Base-by-base conservation (phyloP, 805 yeast genomes). In the Barnettozyma californica region DNA sequence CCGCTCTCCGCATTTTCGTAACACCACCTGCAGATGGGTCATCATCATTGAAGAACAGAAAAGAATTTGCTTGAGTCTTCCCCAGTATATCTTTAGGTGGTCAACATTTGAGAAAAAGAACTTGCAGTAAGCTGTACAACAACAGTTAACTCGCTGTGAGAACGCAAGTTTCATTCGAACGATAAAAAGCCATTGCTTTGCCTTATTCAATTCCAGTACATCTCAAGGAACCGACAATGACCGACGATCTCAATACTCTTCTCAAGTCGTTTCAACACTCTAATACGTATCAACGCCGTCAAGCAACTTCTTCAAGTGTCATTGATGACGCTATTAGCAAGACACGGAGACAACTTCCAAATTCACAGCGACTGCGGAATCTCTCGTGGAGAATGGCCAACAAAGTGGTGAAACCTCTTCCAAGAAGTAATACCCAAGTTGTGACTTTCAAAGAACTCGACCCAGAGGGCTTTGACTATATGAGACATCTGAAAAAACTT, bases 401-500 rank as follows among this genome's bases (percentile, higher is more conserved):
- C 41, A 38, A 38, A 38, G 41, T 38, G 21, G 41, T 38, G 27
- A 38, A 38, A 29, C 41, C 41, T 38, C 41, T 20, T 6, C 13
- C 21, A n/a, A 40, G 43, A 16, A 40, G 43, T 9, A 19, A 23
- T 16, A 11, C 43, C 13, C 26, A 26, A 21, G 34, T 40, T 8
- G 43, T 26, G 8, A 26, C 43, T 16, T 40, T 40, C 21, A 40
- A 40, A 26, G 43, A 40, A 10, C 21, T 40, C 13, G 43, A 40
- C 13, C 31, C 33, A 8, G 41, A 19, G 9, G 33, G 43, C 20
- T 40, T 26, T 27, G 43, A 40, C 21, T 40, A 40, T 21, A 14
- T 40, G 31, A 23, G n/a, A 4, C 43, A 40, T 40, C 21, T 40
- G 21, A 25, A 14, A 23, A 38, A 38, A 14, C 41, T 21, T 9